Evolutionary conservation across 2,329 filamentous ascomycete genomes (phyloP).

Genomic region (Zopfia rhizophila): DNA sequence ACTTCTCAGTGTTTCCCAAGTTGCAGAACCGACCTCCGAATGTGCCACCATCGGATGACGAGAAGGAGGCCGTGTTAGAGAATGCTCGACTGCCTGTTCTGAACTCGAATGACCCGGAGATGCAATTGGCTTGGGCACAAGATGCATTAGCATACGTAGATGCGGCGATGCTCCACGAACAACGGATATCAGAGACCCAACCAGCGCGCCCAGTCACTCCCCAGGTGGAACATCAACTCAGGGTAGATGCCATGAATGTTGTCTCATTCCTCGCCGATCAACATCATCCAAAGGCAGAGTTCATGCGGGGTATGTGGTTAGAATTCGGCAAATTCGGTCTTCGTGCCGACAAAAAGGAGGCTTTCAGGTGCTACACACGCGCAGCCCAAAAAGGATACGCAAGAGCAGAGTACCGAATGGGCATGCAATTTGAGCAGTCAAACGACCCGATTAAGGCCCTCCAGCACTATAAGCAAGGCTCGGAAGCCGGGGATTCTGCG

Average conservation of each 20-base stretch:
- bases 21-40: constrained; percentile 82
- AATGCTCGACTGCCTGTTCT: constrained; percentile 84
- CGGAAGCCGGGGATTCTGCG: constrained; percentile 84
- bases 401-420: constrained; percentile 93
- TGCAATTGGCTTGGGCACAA: constrained; percentile 96
- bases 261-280: constrained; percentile 90
- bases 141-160: constrained; percentile 92
- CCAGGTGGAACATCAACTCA: constrained; percentile 86
- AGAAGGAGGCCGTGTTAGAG: constrained; percentile 90
- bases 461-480: constrained; percentile 86
- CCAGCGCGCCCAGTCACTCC: constrained; percentile 79
- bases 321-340: constrained; percentile 97
- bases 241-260: constrained; percentile 89
- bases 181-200: constrained; percentile 70
- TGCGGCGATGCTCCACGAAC: constrained; percentile 79
- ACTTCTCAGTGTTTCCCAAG: constrained; percentile 92
- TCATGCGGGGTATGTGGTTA: constrained; percentile 95
- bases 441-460: constrained; percentile 93
- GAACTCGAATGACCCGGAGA: constrained; percentile 92
- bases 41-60: constrained; percentile 91
- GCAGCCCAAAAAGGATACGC: constrained; percentile 89
- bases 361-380: constrained; percentile 84
- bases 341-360: constrained; percentile 92
- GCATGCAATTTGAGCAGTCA: constrained; percentile 97
- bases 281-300: constrained; percentile 91